Base-by-base conservation (phyloP, 257 asterid genomes). In the Paraleonurus japonicus region DNA sequence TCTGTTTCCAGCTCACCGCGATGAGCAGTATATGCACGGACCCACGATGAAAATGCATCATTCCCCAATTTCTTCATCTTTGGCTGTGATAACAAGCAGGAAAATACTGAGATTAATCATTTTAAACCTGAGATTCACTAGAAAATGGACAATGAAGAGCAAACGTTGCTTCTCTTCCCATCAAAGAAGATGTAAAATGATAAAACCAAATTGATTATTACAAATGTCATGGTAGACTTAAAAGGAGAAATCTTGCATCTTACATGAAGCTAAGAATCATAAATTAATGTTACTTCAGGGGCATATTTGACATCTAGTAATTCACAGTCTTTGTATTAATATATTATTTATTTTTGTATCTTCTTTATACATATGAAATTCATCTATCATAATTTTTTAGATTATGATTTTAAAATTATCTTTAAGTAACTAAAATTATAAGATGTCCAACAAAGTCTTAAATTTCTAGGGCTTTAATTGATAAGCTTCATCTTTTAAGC, bases 21-120 rank as follows among this genome's bases (percentile, higher is more conserved):
- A 74, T 94, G 99, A 69, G 97, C 97, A 33, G 96, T 85, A 57
- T 94, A 91, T 10, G 96, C 96, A 62, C 96, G 92, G 13, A 86
- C 91, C 97, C 97, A 94, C 1, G 96, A 85, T 78, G 90, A 85
- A 74, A 94, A 94, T 32, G 97, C 96, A 54, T 84, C 86, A 78
- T 82, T 79, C 23, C 92, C 97, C 79, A 89, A 75, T 70, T 78
- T 85, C 77, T 75, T 82, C 74, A 86, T 24, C 65, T 66, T 82
- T 26, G 87, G 76, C 99, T 94, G n/a, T n/a, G 89, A 65, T 55
- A 64, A 71, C 16, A 82, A 30, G 26, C 66, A 68, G 20, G 26
- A 66, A 58, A 22, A 76, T 62, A 35, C 72, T 37, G 35, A 47
- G n/a, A 72, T 37, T 17, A 78, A 64, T 64, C 69, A 51, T 22